Percentiles rank a stretch among this genome's conserved stretches.
These are phyloP conservation scores for Ganoderma meredithae DNA, from an alignment of 1,284 basidiomycete genomes.

Conservation along the genomic window DNA sequence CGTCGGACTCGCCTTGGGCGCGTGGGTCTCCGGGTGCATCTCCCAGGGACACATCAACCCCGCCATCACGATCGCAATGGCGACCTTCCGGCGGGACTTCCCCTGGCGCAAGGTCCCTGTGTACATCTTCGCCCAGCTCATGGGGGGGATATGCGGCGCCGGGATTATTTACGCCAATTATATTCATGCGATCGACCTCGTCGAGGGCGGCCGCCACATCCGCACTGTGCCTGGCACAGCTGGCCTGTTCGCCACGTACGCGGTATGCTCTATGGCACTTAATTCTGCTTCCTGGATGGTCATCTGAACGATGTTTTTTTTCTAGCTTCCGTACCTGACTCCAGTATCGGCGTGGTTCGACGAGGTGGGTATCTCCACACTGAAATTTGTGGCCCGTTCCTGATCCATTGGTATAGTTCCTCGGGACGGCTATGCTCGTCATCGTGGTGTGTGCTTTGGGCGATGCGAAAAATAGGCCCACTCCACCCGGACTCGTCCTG, in stretches of 20 bases:
- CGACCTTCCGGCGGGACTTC: constrained; percentile 70
- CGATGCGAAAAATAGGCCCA: constrained; percentile 50
- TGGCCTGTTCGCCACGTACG: constrained; percentile 71
- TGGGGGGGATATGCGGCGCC: constrained; percentile 75
- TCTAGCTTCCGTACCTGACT: constrained; percentile 64
- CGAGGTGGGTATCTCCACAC: constrained; percentile 46
- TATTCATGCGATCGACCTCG: constrained; percentile 74
- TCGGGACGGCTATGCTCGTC: constrained; percentile 65
- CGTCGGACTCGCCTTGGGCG: constrained; percentile 68
- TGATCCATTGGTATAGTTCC: constrained; percentile 48
- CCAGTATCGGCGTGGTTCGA: constrained; percentile 66
- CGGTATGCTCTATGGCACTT: too few relatives aligned
- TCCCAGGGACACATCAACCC: constrained; percentile 85
- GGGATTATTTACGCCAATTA: constrained; percentile 82
- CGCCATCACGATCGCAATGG: constrained; percentile 76
- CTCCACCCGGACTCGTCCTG: constrained; percentile 59
- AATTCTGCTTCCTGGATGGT: too few relatives aligned
- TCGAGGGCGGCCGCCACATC: constrained; percentile 66
- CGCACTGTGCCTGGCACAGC: constrained; percentile 73
- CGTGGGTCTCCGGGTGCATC: constrained; percentile 70
- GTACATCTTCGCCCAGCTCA: constrained; percentile 74
- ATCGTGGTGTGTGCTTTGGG: constrained; percentile 54
- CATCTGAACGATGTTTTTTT: not conserved
- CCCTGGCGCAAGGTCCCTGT: constrained; percentile 81
- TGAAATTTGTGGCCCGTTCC: too few relatives aligned